These are phyloP conservation scores for Acer campestre DNA, from an alignment of 345 rosid genomes.

Conservation along the genomic window DNA sequence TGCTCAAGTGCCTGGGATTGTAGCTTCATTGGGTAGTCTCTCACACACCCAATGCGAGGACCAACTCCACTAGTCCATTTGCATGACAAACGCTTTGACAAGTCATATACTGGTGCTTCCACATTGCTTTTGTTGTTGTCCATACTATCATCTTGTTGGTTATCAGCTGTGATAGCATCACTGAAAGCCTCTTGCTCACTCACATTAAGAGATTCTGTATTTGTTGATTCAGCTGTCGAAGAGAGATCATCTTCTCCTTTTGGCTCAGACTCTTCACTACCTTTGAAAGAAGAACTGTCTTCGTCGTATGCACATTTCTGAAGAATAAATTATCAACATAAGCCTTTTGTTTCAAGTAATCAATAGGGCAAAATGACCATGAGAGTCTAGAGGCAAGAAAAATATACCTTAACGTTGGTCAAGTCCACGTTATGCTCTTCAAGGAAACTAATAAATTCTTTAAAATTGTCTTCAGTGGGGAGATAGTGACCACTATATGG, in stretches of 20 bases:
- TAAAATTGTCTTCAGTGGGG: constrained; percentile 68
- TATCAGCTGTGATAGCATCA: not conserved
- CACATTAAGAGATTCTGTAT: constrained; percentile 4
- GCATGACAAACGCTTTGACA: constrained; percentile 57
- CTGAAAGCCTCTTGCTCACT: not conserved
- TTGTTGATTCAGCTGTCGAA: not conserved
- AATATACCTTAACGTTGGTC: constrained; percentile 56
- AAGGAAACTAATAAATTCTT: constrained; percentile 52
- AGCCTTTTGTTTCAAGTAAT: not conserved
- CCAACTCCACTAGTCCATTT: constrained; percentile 77
- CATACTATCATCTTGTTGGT: not conserved
- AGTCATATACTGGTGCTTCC: constrained; percentile 39
- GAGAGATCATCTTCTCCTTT: constrained; percentile 12
- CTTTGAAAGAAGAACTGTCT: constrained; percentile 42
- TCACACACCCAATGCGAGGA: constrained; percentile 72
- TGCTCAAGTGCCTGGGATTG: constrained; percentile 65
- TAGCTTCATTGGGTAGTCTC: constrained; percentile 67
- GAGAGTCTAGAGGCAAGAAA: not conserved
- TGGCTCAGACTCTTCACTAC: constrained; percentile 24
- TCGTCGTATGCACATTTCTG: constrained; percentile 60
- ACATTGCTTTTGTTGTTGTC: constrained; percentile 22
- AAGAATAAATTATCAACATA: constrained; percentile 7
- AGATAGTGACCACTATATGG: constrained; percentile 76
- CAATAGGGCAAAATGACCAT: not conserved
- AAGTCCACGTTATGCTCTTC: constrained; percentile 60